Base-by-base conservation (phyloP, 805 yeast genomes). In the Tetrapisispora phaffii region DNA sequence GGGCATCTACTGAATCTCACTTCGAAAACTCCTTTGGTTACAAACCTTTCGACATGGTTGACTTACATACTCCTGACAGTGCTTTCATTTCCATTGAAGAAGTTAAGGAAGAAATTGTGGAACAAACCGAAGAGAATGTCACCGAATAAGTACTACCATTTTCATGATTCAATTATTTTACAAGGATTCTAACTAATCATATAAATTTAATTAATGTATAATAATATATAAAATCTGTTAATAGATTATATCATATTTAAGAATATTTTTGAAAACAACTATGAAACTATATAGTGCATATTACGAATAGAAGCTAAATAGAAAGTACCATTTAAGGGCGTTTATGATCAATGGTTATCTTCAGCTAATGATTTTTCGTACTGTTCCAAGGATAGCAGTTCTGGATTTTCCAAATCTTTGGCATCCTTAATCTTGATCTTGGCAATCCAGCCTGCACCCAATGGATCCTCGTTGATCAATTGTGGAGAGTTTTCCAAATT, bases 361-460 rank as follows among this genome's bases (percentile, higher is more conserved):
- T 79, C 79, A 53, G 79, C 74, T 55, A 85, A 69, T 45, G 75
- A 73, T 36, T 68, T 68, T 54, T 74, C 76, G 62, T 82, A 82
- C 44, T 70, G 76, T 42, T 72, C 79, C 56, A 71, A 74, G 46
- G 69, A 65, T 64, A 82, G 60, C 57, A 84, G 71, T 13, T 70
- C 76, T n/a, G 65, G 68, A 16, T 53, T 63, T 21, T 59, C 57
- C 56, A 81, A 70, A 16, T 69, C 77, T 12, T 60, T 64, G 2
- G 55, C 65, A 15, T 70, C 69, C 53, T 74, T 69, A 48, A 85
- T 66, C 66, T 82, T 74, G 53, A 90, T 66, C 68, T 86, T 85
- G 44, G 85, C 86, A 50, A 90, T 77, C 96, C 96, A 90, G 32
- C 95, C 97, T 47, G 79, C 80, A 45, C 97, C 97, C 80, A 85